Conservation (phyloP, 78 protist genomes). For the Paratrimastix pyriformis region DNA sequence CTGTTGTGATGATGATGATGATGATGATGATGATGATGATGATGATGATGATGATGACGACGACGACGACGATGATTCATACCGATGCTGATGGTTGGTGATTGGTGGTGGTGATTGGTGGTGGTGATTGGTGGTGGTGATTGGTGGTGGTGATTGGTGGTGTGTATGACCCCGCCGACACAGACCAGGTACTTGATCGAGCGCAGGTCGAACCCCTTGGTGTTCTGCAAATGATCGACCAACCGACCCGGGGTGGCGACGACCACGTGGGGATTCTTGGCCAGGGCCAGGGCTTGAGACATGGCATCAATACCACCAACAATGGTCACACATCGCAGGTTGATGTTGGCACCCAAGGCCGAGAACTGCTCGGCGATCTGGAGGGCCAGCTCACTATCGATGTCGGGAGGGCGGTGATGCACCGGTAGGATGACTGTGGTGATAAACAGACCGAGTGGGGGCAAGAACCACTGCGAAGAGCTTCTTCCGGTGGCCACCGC, state of each 20-base stretch:
- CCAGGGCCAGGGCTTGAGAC: conserved; percentile 64
- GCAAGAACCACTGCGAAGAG: conserved; percentile 56
- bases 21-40: too few relatives aligned
- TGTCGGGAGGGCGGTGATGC: background rate
- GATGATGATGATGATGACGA: too few relatives aligned
- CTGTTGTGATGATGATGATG: too few relatives aligned
- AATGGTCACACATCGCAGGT: conserved; percentile 43
- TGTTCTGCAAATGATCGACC: conserved; percentile 74
- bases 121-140: too few relatives aligned
- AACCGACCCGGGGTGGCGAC: conserved; percentile 96
- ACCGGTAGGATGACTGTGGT: background rate
- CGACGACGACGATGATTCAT: too few relatives aligned
- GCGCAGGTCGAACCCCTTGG: conserved; percentile 79
- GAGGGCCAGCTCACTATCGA: conserved; percentile 78
- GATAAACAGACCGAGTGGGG: conserved; percentile 60
- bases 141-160: too few relatives aligned
- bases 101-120: too few relatives aligned
- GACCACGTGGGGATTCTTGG: conserved; percentile 85
- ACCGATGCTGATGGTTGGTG: too few relatives aligned
- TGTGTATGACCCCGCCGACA: too few relatives aligned
- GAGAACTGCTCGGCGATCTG: conserved; percentile 82
- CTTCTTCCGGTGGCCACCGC: conserved; percentile 26
- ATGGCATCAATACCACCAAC: conserved; percentile 73
- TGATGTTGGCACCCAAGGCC: conserved; percentile 78
- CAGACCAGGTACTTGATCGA: conserved; percentile 49